Percentiles rank a stretch among this genome's conserved stretches.
Conservation (phyloP, 306 rosid genomes). For the Ochetophila trinervis region DNA sequence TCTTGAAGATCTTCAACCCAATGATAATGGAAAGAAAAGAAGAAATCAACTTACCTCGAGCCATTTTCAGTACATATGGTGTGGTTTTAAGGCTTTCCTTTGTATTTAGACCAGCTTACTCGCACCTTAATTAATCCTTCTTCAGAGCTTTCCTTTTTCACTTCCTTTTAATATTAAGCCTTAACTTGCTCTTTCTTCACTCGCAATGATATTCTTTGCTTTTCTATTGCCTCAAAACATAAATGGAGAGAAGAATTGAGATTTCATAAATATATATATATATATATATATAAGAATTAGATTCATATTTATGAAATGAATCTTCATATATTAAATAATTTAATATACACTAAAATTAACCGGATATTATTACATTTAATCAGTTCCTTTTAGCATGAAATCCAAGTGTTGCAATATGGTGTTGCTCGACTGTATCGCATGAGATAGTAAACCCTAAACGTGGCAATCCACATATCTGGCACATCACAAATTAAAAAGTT, state of each 20-base stretch:
- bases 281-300: background rate
- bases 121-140: no score
- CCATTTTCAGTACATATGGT: slow-evolving; percentile 11
- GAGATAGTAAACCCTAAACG: background rate
- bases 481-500: background rate
- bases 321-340: background rate
- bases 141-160: background rate
- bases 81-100: background rate
- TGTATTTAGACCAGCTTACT: no score
- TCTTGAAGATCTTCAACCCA: background rate
- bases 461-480: background rate
- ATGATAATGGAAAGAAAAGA: background rate
- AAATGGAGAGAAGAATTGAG: background rate
- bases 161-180: background rate
- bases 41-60: slow-evolving; percentile 18
- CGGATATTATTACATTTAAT: background rate
- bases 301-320: slow-evolving; percentile 3
- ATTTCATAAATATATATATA: no score
- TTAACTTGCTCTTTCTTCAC: background rate
- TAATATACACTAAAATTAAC: background rate
- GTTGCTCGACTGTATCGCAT: background rate
- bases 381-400: slow-evolving; percentile 7
- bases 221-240: background rate
- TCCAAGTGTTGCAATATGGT: background rate
- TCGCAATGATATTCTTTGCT: background rate